Percentiles rank a stretch among this genome's conserved stretches.
Conservation (phyloP, 345 rosid species). For the Triadica sebifera region DNA sequence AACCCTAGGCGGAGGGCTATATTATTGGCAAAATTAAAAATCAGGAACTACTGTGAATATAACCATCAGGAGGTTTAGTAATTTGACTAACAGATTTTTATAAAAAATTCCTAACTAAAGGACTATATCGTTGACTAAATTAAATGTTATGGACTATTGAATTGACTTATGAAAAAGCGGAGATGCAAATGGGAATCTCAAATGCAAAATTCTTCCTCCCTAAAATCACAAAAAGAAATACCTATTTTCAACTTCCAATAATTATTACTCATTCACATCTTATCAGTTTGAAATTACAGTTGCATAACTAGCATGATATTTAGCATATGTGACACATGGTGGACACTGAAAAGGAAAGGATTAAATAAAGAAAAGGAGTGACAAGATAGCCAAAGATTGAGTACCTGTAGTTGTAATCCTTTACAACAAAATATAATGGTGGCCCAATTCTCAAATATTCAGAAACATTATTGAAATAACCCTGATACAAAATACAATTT, state of each 20-base stretch:
- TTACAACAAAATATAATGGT: conserved; percentile 87
- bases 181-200: too few relatives aligned
- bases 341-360: background rate
- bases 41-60: too few relatives aligned
- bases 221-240: background rate
- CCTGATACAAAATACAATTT: conserved; percentile 39
- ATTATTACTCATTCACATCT: background rate
- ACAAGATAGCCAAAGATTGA: background rate
- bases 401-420: conserved; percentile 88
- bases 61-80: too few relatives aligned
- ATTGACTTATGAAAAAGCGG: too few relatives aligned
- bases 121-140: too few relatives aligned
- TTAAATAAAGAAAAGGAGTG: background rate
- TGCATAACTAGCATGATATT: background rate
- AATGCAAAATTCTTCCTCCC: background rate
- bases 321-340: background rate
- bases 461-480: conserved; percentile 72
- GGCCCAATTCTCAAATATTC: conserved; percentile 90
- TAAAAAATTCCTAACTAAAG: too few relatives aligned
- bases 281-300: background rate
- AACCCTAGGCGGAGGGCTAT: too few relatives aligned
- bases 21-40: too few relatives aligned
- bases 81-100: too few relatives aligned
- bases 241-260: background rate
- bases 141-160: too few relatives aligned